Evolutionary conservation across 176 grass and related monocot species (phyloP).

Genomic region (Musa itinerans): DNA sequence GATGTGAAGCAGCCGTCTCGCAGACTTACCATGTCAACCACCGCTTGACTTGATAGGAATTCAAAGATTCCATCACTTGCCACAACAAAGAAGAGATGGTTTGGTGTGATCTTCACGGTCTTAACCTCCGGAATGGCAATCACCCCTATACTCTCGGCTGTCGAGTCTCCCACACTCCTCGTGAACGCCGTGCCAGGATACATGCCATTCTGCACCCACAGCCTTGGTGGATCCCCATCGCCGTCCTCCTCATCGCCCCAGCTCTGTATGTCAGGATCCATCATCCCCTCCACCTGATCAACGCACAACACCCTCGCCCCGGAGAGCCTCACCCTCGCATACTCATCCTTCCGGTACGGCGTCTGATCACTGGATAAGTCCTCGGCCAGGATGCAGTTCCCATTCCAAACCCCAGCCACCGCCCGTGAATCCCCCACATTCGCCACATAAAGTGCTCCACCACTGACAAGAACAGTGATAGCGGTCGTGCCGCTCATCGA

Average conservation of each 20-base stretch:
- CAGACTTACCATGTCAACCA: conserved; percentile 70
- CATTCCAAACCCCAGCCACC: conserved; percentile 55
- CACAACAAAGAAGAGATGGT: conserved; percentile 74
- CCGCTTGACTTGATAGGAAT: conserved; percentile 84
- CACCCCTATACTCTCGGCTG: conserved; percentile 68
- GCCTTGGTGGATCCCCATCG: conserved; percentile 82
- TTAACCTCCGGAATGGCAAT: conserved; percentile 76
- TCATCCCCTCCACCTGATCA: conserved; percentile 62
- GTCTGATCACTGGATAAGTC: conserved; percentile 92
- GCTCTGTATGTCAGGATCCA: conserved; percentile 33
- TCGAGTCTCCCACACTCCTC: conserved; percentile 74
- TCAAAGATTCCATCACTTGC: conserved; percentile 95
- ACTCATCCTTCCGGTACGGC: conserved; percentile 86
- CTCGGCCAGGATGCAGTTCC: conserved; percentile 40
- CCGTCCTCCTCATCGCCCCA: conserved; percentile 41
- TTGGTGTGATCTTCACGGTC: conserved; percentile 47
- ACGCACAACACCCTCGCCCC: conserved; percentile 79
- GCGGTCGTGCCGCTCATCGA: conserved; percentile 96
- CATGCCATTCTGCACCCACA: conserved; percentile 79
- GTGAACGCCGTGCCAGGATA: conserved; percentile 95
- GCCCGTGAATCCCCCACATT: conserved; percentile 95
- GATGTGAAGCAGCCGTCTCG: no score
- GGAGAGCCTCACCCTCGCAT: conserved; percentile 61
- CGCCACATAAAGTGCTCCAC: conserved; percentile 54
- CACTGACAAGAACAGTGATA: conserved; percentile 56